Base-by-base conservation (phyloP, 768 basidiomycete species). In the Hygrophoropsis aurantiaca region DNA sequence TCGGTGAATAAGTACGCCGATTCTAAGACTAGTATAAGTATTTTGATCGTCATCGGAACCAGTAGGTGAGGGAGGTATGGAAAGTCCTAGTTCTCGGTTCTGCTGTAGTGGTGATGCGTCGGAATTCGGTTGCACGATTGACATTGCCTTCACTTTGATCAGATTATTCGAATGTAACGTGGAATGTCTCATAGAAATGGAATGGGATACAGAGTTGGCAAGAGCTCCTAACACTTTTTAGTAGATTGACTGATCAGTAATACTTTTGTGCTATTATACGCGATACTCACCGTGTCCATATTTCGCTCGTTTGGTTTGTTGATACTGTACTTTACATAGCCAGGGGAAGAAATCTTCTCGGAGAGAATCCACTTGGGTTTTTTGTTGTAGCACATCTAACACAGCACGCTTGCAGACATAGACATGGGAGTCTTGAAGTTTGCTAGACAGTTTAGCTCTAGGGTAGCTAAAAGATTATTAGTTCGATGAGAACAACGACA, bases 321-420 rank as follows among this genome's bases (percentile, higher is more conserved):
- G 84, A 62, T 92, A 92, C 51, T 90, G 88, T 5, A 89, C 70
- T 61, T 90, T 93, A 69, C 91, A 88, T 46, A 97, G 61, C 90
- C 93, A 97, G 0, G 94, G 94, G 10, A 97, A 62, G 58, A 97
- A 90, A 50, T 97, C 92, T 63, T 94, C 88, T 42, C 87, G 78
- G 42, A 97, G 74, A 13, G 93, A 95, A 42, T 90, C 85, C 34
- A 94, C 75, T 55, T 82, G 77, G 4, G 68, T 69, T 57, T 89
- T 90, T 50, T 81, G 77, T 10, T 80, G 75, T 21, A 94, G 70
- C 11, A 82, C 74, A 48, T 90, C 84, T 20, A 97, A 71, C 7
- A 95, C 73, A 15, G 80, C 76, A 49, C 80, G 79, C 53, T 81
- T 79, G 70, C 92, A 93, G 26, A 95, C 82, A 57, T 95, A 97